A percentile compares a stretch with the other conserved stretches of the same genome.
phyloP scores from a whole-genome alignment of 2,329 filamentous ascomycete genomes.

The Penicillium frequentans region DNA sequence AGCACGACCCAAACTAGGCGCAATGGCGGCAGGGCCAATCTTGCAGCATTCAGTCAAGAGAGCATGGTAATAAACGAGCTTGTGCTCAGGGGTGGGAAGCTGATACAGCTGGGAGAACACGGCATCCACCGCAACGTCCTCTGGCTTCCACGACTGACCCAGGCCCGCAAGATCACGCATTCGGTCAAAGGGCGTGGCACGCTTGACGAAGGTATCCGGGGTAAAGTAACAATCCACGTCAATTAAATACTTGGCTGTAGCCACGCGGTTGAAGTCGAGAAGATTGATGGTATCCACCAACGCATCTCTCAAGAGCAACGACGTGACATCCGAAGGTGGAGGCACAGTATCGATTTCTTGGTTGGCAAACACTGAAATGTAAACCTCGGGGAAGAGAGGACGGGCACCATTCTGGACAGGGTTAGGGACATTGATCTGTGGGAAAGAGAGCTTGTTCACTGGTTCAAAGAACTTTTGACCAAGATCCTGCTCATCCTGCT shows the following conservation, averaged over 20 bases:
- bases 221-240: conserved; percentile 95
- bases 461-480: conserved; percentile 57
- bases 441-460: conserved; percentile 72
- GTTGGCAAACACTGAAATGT: conserved; percentile 85
- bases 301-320: conserved; percentile 80
- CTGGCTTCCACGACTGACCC: conserved; percentile 88
- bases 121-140: conserved; percentile 95
- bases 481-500: conserved; percentile 41
- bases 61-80: conserved; percentile 94
- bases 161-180: conserved; percentile 65
- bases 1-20: conserved; percentile 86
- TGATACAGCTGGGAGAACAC: conserved; percentile 95
- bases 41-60: conserved; percentile 95
- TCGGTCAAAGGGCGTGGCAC: conserved; percentile 88
- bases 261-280: conserved; percentile 86
- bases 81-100: conserved; percentile 83
- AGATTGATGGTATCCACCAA: conserved; percentile 92
- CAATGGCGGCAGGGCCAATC: conserved; percentile 92
- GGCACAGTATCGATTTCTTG: conserved; percentile 91
- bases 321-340: conserved; percentile 69
- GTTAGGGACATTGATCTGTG: conserved; percentile 71
- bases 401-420: conserved; percentile 72
- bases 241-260: conserved; percentile 83
- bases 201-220: conserved; percentile 85
- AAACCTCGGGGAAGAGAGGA: conserved; percentile 86